Conservation (phyloP, 257 asterid genomes). For the Solanum ahanhuiri region DNA sequence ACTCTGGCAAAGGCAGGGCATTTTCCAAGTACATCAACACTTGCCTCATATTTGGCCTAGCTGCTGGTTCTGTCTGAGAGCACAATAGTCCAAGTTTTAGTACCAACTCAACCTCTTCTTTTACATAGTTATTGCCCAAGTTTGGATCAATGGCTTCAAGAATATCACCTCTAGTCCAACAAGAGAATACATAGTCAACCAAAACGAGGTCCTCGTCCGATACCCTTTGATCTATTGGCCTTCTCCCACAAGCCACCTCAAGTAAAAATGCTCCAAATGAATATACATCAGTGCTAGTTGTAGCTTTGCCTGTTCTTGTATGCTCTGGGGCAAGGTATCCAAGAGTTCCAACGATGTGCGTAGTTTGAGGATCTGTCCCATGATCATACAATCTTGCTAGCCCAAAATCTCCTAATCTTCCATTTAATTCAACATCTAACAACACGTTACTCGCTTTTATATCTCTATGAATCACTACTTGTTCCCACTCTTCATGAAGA, state of each 20-base stretch:
- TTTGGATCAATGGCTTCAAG: conserved; percentile 36
- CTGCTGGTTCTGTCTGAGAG: conserved; percentile 21
- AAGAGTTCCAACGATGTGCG: neutral
- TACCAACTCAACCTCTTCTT: conserved; percentile 35
- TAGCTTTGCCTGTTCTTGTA: conserved; percentile 1
- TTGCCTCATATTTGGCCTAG: conserved; percentile 24
- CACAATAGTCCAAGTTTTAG: conserved; percentile 46
- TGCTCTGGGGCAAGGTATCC: conserved; percentile 56
- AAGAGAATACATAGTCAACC: conserved; percentile 39
- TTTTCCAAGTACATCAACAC: neutral
- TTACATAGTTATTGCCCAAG: conserved; percentile 20
- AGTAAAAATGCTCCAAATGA: conserved; percentile 62
- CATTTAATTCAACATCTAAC: conserved; percentile 39
- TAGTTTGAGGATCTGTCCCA: conserved; percentile 1
- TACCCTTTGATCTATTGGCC: conserved; percentile 37
- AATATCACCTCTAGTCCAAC: conserved; percentile 32
- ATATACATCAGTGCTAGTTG: conserved; percentile 46
- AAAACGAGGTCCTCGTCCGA: conserved; percentile 16
- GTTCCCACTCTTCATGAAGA: conserved; percentile 63
- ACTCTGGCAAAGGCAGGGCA: conserved; percentile 23
- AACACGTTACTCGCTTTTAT: conserved; percentile 53
- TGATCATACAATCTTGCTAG: neutral
- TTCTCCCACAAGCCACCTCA: conserved; percentile 54
- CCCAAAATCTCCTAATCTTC: conserved; percentile 1
- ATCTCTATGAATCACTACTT: conserved; percentile 56